Percentiles rank a stretch among this genome's conserved stretches.
Evolutionary conservation across 371 early-diverging fungal genomes (phyloP).

Genomic region (Syncephalastrum racemosum): DNA sequence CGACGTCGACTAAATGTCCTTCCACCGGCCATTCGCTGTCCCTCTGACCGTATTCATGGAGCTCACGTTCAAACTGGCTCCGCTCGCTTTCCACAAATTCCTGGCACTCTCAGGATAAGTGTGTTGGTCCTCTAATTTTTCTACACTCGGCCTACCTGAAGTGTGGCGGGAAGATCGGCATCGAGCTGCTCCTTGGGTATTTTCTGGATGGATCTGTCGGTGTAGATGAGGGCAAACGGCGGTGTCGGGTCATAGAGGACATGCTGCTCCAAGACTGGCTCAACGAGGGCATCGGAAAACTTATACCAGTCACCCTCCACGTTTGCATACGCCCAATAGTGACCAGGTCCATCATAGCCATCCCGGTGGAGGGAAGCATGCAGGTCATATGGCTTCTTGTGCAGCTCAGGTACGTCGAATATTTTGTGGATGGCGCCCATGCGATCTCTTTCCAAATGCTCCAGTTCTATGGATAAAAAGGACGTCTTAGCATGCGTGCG

Average conservation of each 20-base stretch:
- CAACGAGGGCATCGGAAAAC: slow-evolving; percentile 45
- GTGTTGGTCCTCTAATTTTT: too few relatives aligned
- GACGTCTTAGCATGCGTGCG: background rate
- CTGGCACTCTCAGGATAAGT: slow-evolving; percentile 7
- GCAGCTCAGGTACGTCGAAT: slow-evolving; percentile 29
- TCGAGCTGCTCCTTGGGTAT: slow-evolving; percentile 15
- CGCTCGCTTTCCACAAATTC: slow-evolving; percentile 31
- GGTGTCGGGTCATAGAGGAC: slow-evolving; percentile 23
- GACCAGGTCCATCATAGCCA: slow-evolving; percentile 40
- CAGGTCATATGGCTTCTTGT: slow-evolving; percentile 28
- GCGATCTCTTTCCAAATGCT: slow-evolving; percentile 13
- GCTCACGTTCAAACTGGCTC: slow-evolving; percentile 22
- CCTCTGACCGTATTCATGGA: slow-evolving; percentile 10
- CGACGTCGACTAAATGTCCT: slow-evolving; percentile 5
- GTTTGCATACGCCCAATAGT: slow-evolving; percentile 43
- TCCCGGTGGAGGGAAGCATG: slow-evolving; percentile 42
- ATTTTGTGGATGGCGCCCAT: slow-evolving; percentile 8
- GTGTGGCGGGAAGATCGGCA: slow-evolving; percentile 18
- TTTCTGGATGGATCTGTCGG: slow-evolving; percentile 14
- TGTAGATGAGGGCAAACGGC: slow-evolving; percentile 39
- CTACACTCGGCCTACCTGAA: slow-evolving; percentile 23
- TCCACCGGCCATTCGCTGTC: background rate
- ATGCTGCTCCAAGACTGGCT: slow-evolving; percentile 26
- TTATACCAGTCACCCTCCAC: slow-evolving; percentile 33
- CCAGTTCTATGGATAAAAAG: slow-evolving; percentile 12